These are phyloP conservation scores for Cercospora nicotianae DNA, from an alignment of 2,329 filamentous ascomycete species.

Conservation along the genomic window DNA sequence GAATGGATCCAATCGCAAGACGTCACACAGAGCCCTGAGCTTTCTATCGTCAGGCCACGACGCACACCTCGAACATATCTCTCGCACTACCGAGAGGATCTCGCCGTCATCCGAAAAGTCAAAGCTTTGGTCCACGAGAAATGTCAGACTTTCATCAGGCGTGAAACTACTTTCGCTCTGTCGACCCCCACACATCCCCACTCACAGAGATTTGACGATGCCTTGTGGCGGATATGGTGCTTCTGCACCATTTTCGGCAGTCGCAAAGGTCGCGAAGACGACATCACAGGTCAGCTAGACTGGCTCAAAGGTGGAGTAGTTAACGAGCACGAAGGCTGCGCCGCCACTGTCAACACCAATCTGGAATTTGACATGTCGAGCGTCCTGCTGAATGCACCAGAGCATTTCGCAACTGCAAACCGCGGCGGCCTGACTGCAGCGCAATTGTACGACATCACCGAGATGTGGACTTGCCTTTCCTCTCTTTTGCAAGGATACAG, in stretches of 20 bases:
- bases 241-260: conserved; percentile 65
- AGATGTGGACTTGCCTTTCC: conserved; percentile 63
- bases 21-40: conserved; percentile 41
- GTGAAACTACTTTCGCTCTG: conserved; percentile 57
- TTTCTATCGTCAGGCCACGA: conserved; percentile 43
- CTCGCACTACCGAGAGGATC: conserved; percentile 53
- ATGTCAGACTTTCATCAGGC: conserved; percentile 58
- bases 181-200: conserved; percentile 47
- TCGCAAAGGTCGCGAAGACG: conserved; percentile 58
- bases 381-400: conserved; percentile 57
- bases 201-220: conserved; percentile 58
- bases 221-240: conserved; percentile 66
- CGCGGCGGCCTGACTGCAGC: conserved; percentile 53
- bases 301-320: conserved; percentile 61
- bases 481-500: conserved; percentile 58
- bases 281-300: conserved; percentile 60
- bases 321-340: conserved; percentile 50
- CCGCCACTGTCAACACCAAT: conserved; percentile 50
- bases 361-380: conserved; percentile 52
- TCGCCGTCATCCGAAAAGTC: conserved; percentile 55
- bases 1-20: conserved; percentile 57
- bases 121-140: conserved; percentile 58
- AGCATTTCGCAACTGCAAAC: conserved; percentile 61
- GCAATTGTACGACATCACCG: conserved; percentile 64
- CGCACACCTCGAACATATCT: conserved; percentile 57